phyloP scores from a whole-genome alignment of 1,284 basidiomycete species.

The Lignosus rhinocerotis region DNA sequence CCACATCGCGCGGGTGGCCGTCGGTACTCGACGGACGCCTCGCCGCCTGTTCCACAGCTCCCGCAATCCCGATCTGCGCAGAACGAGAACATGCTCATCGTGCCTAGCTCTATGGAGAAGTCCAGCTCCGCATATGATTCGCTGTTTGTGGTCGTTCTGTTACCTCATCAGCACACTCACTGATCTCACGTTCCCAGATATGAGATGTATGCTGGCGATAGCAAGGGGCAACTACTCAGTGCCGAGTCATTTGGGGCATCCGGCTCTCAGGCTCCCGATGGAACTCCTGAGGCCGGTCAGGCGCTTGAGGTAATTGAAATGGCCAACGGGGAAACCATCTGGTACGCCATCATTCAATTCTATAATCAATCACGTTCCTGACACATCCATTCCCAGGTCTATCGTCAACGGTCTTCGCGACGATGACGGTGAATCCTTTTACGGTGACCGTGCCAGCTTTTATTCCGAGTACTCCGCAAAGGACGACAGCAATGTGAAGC shows the following conservation, averaged over 20 bases:
- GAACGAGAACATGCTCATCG: constrained; percentile 43
- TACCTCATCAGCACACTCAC: neutral
- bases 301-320: constrained; percentile 78
- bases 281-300: constrained; percentile 50
- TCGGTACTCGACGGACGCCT: constrained; percentile 62
- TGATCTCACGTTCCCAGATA: constrained; percentile 47
- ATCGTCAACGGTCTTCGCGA: constrained; percentile 81
- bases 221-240: constrained; percentile 30
- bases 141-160: constrained; percentile 50
- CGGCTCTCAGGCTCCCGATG: constrained; percentile 25
- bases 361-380: constrained; percentile 1
- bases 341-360: constrained; percentile 43
- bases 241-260: constrained; percentile 24
- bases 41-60: constrained; percentile 72
- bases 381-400: constrained; percentile 49
- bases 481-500: constrained; percentile 60
- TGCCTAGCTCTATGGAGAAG: constrained; percentile 53
- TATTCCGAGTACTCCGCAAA: constrained; percentile 70
- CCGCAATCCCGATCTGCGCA: constrained; percentile 51
- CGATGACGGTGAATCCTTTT: constrained; percentile 69
- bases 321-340: constrained; percentile 81
- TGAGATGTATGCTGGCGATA: constrained; percentile 75
- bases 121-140: constrained; percentile 72
- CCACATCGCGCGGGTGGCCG: constrained; percentile 52
- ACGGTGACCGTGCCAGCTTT: constrained; percentile 67